These are phyloP conservation scores for Cyanidiococcus yangmingshanensis DNA, from an alignment of 23 red algal genomes.

Conservation along the genomic window DNA sequence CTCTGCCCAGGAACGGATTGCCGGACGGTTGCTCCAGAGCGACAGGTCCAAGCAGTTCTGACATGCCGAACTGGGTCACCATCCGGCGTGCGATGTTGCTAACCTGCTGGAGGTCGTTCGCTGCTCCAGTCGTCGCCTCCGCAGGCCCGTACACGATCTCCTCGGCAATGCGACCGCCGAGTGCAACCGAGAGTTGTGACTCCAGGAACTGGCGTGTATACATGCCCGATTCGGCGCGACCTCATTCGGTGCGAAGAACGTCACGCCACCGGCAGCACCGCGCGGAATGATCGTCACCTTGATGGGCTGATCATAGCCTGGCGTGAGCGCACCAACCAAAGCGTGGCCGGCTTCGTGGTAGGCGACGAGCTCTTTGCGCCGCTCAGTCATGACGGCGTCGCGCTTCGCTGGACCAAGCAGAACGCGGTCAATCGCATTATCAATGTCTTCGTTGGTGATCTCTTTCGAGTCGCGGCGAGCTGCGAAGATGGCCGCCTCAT, in stretches of 20 bases:
- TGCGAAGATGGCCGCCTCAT: constrained; percentile 95
- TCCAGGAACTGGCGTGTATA: constrained; percentile 92
- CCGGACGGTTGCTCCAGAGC: constrained; percentile 45
- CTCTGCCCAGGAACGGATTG: constrained; percentile 89
- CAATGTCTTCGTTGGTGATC: constrained; percentile 86
- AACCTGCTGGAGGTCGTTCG: constrained; percentile 90
- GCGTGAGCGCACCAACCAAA: constrained; percentile 79
- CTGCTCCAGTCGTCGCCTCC: constrained; percentile 81
- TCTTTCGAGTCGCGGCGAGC: constrained; percentile 74
- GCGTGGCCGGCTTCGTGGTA: constrained; percentile 99
- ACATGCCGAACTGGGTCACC: constrained; percentile 91
- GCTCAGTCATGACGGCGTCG: constrained; percentile 59
- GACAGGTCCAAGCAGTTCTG: constrained; percentile 65
- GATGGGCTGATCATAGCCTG: constrained; percentile 89
- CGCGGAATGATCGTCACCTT: constrained; percentile 97
- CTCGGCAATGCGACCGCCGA: constrained; percentile 92
- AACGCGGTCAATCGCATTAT: constrained; percentile 80
- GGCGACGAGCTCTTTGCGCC: constrained; percentile 84
- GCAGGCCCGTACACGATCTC: constrained; percentile 86
- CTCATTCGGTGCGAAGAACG: constrained; percentile 97
- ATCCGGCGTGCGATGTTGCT: constrained; percentile 78
- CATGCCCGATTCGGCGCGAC: constrained; percentile 76
- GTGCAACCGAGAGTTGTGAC: constrained; percentile 79
- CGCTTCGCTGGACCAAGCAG: constrained; percentile 94
- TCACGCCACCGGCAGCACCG: constrained; percentile 89